phyloP scores from a whole-genome alignment of 2,329 filamentous ascomycete species.

The Trichoderma sp. region DNA sequence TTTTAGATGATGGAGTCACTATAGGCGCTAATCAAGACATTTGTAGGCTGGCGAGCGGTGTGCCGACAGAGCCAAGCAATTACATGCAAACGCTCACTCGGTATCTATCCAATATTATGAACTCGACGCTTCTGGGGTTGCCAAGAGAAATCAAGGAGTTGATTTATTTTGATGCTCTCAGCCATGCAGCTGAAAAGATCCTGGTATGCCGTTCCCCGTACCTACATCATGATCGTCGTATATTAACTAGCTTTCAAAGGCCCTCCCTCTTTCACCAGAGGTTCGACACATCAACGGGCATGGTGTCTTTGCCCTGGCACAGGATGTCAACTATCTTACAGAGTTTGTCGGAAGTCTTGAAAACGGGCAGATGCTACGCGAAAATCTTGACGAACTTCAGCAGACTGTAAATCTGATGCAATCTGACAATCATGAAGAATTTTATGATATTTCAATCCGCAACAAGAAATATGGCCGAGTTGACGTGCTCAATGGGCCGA shows the following conservation, averaged over 20 bases:
- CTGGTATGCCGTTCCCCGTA: constrained; percentile 51
- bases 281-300: constrained; percentile 87
- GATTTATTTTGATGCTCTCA: constrained; percentile 95
- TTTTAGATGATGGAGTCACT: not conserved
- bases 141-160: constrained; percentile 95
- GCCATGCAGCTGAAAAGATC: constrained; percentile 84
- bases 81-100: constrained; percentile 95
- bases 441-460: constrained; percentile 84
- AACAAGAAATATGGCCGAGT: constrained; percentile 95
- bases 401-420: constrained; percentile 90
- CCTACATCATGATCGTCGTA: not conserved
- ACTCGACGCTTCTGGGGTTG: constrained; percentile 85
- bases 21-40: constrained; percentile 23
- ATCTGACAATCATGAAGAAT: constrained; percentile 89
- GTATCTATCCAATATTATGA: constrained; percentile 96
- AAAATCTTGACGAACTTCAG: constrained; percentile 87
- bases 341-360: constrained; percentile 84
- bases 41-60: constrained; percentile 50
- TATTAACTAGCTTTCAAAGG: constrained; percentile 40
- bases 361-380: constrained; percentile 78
- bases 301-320: constrained; percentile 74
- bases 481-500: constrained; percentile 83
- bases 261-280: constrained; percentile 71
- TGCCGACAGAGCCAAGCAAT: constrained; percentile 73
- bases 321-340: constrained; percentile 80